Percentiles rank a stretch among this genome's conserved stretches.
phyloP scores from a whole-genome alignment of 306 rosid species.

The Bauhinia variegata region DNA sequence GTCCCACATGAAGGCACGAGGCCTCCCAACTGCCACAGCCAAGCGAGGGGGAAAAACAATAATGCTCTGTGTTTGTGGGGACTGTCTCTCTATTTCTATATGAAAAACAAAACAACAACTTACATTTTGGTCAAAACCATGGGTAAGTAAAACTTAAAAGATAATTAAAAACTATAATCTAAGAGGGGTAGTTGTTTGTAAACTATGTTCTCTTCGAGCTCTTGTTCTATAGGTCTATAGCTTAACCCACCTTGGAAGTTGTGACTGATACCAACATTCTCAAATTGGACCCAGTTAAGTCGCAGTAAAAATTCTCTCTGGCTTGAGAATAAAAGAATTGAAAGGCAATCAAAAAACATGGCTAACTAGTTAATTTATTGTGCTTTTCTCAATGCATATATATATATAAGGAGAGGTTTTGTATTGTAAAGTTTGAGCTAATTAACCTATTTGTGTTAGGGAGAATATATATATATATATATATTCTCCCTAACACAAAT shows the following conservation, averaged over 20 bases:
- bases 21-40: conserved; percentile 55
- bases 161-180: too few relatives aligned
- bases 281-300: conserved; percentile 33
- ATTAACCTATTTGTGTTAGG: conserved; percentile 1
- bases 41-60: conserved; percentile 27
- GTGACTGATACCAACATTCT: conserved; percentile 42
- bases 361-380: neutral
- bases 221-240: conserved; percentile 6
- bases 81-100: conserved; percentile 18
- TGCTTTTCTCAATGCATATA: conserved; percentile 27
- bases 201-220: neutral
- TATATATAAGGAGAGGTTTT: conserved; percentile 36
- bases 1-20: conserved; percentile 86
- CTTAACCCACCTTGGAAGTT: conserved; percentile 26
- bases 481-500: conserved; percentile 9
- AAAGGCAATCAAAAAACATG: neutral
- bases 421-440: conserved; percentile 21
- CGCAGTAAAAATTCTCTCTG: conserved; percentile 35
- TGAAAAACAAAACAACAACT: too few relatives aligned
- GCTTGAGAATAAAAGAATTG: neutral
- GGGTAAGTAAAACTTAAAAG: too few relatives aligned
- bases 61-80: conserved; percentile 28
- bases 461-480: conserved; percentile 18
- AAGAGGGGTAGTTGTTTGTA: neutral
- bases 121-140: conserved; percentile 22